Conservation (phyloP, 1,284 basidiomycete genomes). For the Dichomitus squalens region DNA sequence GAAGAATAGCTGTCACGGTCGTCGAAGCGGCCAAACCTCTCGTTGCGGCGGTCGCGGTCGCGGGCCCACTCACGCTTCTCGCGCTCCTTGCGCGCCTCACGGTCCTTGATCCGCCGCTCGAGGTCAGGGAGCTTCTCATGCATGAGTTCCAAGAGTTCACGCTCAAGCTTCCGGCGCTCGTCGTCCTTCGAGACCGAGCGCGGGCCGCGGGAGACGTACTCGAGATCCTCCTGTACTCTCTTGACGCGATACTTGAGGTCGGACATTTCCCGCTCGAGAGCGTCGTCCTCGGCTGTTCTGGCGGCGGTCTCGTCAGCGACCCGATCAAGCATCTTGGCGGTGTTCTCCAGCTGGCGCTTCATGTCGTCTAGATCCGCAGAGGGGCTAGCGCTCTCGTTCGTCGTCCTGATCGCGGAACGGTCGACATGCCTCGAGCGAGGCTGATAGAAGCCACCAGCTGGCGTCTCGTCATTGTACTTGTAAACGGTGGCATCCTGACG, state of each 20-base stretch:
- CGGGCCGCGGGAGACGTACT: conserved; percentile 84
- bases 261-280: conserved; percentile 87
- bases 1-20: conserved; percentile 39
- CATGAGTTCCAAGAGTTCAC: conserved; percentile 86
- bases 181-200: conserved; percentile 79
- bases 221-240: conserved; percentile 91
- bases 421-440: conserved; percentile 90
- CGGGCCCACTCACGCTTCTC: conserved; percentile 81
- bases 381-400: conserved; percentile 71
- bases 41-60: conserved; percentile 87
- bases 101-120: conserved; percentile 82
- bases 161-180: conserved; percentile 85
- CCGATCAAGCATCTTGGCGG: conserved; percentile 83
- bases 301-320: conserved; percentile 61
- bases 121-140: conserved; percentile 93
- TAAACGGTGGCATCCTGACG: conserved; percentile 93
- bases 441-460: conserved; percentile 74
- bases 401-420: conserved; percentile 79
- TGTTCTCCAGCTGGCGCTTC: conserved; percentile 84
- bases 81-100: conserved; percentile 75
- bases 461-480: conserved; percentile 76
- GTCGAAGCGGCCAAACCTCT: conserved; percentile 73
- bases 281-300: conserved; percentile 81
- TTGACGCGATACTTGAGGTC: conserved; percentile 88
- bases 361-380: conserved; percentile 82